Percentiles rank a stretch among this genome's conserved stretches.
phyloP scores from a whole-genome alignment of 495 filamentous ascomycete species.

The Hamigera avellanea region DNA sequence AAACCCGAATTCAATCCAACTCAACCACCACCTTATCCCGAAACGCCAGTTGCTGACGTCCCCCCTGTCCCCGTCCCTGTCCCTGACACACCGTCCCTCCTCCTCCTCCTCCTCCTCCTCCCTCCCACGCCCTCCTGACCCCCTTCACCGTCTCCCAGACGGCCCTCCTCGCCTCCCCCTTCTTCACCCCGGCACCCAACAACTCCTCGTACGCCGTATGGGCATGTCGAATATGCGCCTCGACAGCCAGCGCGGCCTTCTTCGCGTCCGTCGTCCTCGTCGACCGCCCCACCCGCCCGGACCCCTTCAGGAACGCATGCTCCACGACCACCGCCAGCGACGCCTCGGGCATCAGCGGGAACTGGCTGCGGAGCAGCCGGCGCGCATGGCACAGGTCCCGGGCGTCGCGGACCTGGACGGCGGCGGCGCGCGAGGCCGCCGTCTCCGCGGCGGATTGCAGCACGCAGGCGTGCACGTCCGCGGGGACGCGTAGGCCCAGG shows the following conservation, averaged over 20 bases:
- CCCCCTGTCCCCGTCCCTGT: too few relatives aligned
- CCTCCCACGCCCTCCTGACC: constrained; percentile 23
- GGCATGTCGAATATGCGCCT: constrained; percentile 40
- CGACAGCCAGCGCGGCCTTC: constrained; percentile 32
- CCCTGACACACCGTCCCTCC: too few relatives aligned
- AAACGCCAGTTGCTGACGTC: too few relatives aligned
- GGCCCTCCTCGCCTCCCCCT: constrained; percentile 13
- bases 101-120: not conserved
- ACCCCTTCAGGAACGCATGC: constrained; percentile 38
- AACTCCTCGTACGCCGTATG: constrained; percentile 36
- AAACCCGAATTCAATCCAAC: too few relatives aligned
- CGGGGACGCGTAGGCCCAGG: constrained; percentile 37
- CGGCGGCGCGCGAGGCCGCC: constrained; percentile 26
- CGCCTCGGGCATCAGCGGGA: constrained; percentile 30
- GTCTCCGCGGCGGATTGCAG: constrained; percentile 20
- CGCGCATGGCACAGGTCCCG: constrained; percentile 20
- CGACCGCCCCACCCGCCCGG: constrained; percentile 37
- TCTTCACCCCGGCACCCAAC: constrained; percentile 14
- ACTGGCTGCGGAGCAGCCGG: constrained; percentile 21
- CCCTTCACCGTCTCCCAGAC: constrained; percentile 17
- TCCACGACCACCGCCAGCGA: constrained; percentile 26
- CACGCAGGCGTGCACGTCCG: constrained; percentile 22
- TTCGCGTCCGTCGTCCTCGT: constrained; percentile 19
- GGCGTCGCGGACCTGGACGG: constrained; percentile 24
- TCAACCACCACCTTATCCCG: too few relatives aligned